Percentiles rank a stretch among this genome's conserved stretches.
Evolutionary conservation across 2,329 filamentous ascomycete species (phyloP).

Genomic region (Monosporascus sp.): DNA sequence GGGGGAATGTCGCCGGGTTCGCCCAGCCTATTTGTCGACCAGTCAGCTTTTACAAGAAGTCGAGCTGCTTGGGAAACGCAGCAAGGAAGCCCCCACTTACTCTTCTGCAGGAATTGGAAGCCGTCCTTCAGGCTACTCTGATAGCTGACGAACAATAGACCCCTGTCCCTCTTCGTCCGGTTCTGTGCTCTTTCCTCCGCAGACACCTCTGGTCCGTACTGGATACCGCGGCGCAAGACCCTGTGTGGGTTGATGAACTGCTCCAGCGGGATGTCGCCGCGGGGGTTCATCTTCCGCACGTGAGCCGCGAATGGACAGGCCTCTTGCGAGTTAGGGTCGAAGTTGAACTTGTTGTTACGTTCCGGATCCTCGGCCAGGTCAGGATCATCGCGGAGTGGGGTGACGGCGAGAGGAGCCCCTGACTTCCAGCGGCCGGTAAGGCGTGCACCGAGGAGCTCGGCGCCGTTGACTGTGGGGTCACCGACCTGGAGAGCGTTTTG

Average conservation of each 20-base stretch:
- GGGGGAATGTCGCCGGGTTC: not conserved
- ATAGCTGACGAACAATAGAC: conserved; percentile 40
- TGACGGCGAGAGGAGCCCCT: conserved; percentile 30
- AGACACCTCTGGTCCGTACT: conserved; percentile 34
- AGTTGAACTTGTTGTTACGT: conserved; percentile 30
- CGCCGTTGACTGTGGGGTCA: conserved; percentile 13
- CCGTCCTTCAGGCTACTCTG: conserved; percentile 36
- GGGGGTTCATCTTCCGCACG: conserved; percentile 41
- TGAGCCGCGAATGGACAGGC: conserved; percentile 42
- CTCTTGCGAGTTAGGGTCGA: conserved; percentile 24
- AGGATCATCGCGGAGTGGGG: conserved; percentile 25
- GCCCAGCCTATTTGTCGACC: not conserved
- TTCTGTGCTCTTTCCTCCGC: conserved; percentile 22
- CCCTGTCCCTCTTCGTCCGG: conserved; percentile 30
- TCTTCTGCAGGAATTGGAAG: conserved; percentile 34
- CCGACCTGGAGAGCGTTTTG: conserved; percentile 20
- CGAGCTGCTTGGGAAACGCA: conserved; percentile 11
- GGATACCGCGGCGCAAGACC: conserved; percentile 40
- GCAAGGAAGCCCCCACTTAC: conserved; percentile 12
- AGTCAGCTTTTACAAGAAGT: conserved; percentile 14
- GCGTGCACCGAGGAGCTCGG: conserved; percentile 35
- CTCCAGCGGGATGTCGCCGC: conserved; percentile 27
- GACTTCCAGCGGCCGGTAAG: conserved; percentile 39
- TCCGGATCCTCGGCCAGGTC: conserved; percentile 22
- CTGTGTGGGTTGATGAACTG: conserved; percentile 21